Base-by-base conservation (phyloP, 805 yeast genomes). In the Candida pseudofarinosa region DNA sequence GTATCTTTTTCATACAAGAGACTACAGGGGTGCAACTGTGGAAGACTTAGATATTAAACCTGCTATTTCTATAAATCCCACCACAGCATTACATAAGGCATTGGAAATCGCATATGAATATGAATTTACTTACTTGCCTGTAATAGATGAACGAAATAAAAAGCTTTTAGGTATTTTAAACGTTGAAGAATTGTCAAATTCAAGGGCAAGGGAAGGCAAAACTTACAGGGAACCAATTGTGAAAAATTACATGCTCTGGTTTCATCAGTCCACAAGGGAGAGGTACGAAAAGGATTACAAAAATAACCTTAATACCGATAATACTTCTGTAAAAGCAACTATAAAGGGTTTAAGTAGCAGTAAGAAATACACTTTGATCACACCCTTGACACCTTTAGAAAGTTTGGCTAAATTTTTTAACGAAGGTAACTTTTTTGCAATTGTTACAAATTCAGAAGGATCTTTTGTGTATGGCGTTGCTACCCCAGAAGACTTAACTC, bases 11-110 rank as follows among this genome's bases (percentile, higher is more conserved):
- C 65, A 59, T 39, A 51, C 51, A 18, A 51, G 63, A 35, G 74
- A 70, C 54, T 70, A 70, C 49, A 58, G 74, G 13, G 76, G 76
- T 0, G 82, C 83, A 10, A 76, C 80, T 2, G 71, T 79, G 4
- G 83, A 79, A 54, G 84, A 79, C 50, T 67, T 79, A 46, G 81
- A 79, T 54, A 69, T 77, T 38, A 73, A 74, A 34, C 84, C 83
- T 1, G 83, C 83, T 17, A 59, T 76, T 26, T 69, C 80, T 8
- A 73, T 79, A 23, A 67, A 68, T 38, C 81, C 81, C 1, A 55
- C 65, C 14, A 74, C 79, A 6, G 64, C 65, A 5, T 56, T 79
- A 31, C 60, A 58, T n/a, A 68, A 67, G 37, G 83, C 83, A 8
- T 59, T 76, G 28, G 82, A 77, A 49, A 61, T 77, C 32, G 69